Evolutionary conservation across 2,329 filamentous ascomycete genomes (phyloP).

Genomic region (Scedosporium boydii): DNA sequence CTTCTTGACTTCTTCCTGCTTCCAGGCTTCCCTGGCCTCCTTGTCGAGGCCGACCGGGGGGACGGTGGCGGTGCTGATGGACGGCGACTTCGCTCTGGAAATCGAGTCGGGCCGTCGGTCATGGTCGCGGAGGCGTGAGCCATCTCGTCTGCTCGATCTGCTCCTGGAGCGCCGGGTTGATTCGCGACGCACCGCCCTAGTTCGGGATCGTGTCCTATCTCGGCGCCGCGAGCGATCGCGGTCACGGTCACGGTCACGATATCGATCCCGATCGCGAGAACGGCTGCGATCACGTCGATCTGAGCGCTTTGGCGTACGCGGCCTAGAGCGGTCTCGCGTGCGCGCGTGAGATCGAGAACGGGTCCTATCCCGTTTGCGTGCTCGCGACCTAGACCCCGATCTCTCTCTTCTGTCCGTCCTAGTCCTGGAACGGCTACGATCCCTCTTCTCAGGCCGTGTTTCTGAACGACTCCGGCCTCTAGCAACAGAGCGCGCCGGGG

Average conservation of each 20-base stretch:
- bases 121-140: slow-evolving; percentile 12
- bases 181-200: slow-evolving; percentile 10
- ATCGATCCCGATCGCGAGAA: slow-evolving; percentile 21
- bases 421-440: slow-evolving; percentile 24
- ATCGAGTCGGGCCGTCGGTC: slow-evolving; percentile 27
- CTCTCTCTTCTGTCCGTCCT: slow-evolving; percentile 18
- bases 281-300: slow-evolving; percentile 26
- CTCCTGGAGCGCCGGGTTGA: slow-evolving; percentile 8
- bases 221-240: slow-evolving; percentile 14
- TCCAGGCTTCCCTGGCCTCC: slow-evolving; percentile 46
- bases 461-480: slow-evolving; percentile 29
- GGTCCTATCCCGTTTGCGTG: slow-evolving; percentile 1
- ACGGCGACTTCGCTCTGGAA: slow-evolving; percentile 35
- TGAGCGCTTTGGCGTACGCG: slow-evolving; percentile 18
- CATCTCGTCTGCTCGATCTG: slow-evolving; percentile 11
- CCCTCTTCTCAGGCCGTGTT: slow-evolving; percentile 17
- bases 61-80: slow-evolving; percentile 23
- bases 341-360: background rate
- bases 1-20: slow-evolving; percentile 51
- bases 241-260: slow-evolving; percentile 17
- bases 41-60: slow-evolving; percentile 32
- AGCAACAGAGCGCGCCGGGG: background rate
- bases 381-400: background rate
- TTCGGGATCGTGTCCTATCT: slow-evolving; percentile 21
- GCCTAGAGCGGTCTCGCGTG: slow-evolving; percentile 18